Evolutionary conservation across 257 asterid species (phyloP), one percentile per base, ranked within the genome.

Genomic region (Ballota nigra): DNA sequence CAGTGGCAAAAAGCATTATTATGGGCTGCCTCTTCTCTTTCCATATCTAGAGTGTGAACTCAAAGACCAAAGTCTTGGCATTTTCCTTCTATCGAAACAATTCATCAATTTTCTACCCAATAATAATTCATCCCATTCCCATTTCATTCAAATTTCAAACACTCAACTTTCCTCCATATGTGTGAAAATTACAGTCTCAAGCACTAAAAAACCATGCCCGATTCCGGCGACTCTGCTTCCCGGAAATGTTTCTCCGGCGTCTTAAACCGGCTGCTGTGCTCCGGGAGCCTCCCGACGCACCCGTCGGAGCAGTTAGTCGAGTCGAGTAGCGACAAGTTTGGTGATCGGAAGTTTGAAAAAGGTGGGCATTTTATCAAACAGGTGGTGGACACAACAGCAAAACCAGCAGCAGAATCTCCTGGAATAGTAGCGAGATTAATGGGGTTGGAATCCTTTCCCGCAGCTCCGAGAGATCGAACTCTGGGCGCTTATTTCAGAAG

Each of bases 381-480:
- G 65, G 52, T 18, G 22, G 63, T 23, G 38, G 34, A 10, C 18
- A 24, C 8, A 12, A 28, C 62, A 19, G 29, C 15, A 16, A 22
- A 6, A 6, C 9, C 80, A 18, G 33, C n/a, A 55, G 13, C 34
- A 5, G 8, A 80, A 34, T 29, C 61, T 4, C 90, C 90, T 12
- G 89, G 95, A 52, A 71, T 88, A 4, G 95, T 88, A 51, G 95
- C 95, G 8, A 82, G 80, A 33, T 60, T 88, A 56, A 88, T 88
- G 95, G 91, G 95, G 10, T 52, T 88, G 67, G 95, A 88, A 2
- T 80, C 91, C 2, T 66, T 88, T 23, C 91, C 95, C 5, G 10
- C 8, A 45, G 23, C 57, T 6, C 72, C 52, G 0, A 74, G 34
- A 43, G 74, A 76, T 5, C 63, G 55, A n/a, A 75, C 73, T 0